These are phyloP conservation scores for Colletotrichum trifolii DNA, from an alignment of 2,329 filamentous ascomycete species.

Conservation along the genomic window DNA sequence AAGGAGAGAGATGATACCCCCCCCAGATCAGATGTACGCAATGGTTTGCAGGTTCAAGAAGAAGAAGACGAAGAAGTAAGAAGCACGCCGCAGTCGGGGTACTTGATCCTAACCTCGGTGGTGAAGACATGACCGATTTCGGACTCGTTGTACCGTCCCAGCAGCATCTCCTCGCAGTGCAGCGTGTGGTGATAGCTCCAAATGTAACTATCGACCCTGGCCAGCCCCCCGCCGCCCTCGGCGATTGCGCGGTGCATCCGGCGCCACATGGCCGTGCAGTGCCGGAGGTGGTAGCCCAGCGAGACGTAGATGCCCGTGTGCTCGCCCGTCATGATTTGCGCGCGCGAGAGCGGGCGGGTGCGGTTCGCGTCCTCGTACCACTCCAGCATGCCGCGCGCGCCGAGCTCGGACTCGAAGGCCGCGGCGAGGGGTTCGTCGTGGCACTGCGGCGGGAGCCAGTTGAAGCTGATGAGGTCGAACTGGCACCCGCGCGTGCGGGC, in stretches of 20 bases:
- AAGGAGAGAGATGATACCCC: neutral
- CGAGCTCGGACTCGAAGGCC: slow-evolving; percentile 20
- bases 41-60: neutral
- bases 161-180: slow-evolving; percentile 33
- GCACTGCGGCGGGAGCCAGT: slow-evolving; percentile 33
- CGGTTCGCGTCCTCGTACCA: slow-evolving; percentile 23
- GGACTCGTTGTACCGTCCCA: slow-evolving; percentile 3
- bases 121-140: slow-evolving; percentile 8
- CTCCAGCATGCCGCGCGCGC: slow-evolving; percentile 1
- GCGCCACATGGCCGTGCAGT: slow-evolving; percentile 33
- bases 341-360: slow-evolving; percentile 2
- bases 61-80: too few species aligned
- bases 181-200: slow-evolving; percentile 33
- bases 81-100: slow-evolving; percentile 30
- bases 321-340: slow-evolving; percentile 26
- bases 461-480: slow-evolving; percentile 32
- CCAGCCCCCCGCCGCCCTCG: slow-evolving; percentile 22
- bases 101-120: slow-evolving; percentile 33
- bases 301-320: slow-evolving; percentile 19
- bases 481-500: slow-evolving; percentile 28
- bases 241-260: slow-evolving; percentile 32
- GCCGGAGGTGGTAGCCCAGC: slow-evolving; percentile 27
- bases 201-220: slow-evolving; percentile 25
- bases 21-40: too few species aligned
- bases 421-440: slow-evolving; percentile 24